Percentiles rank a stretch among this genome's conserved stretches.
Conservation (phyloP, 2,329 filamentous ascomycete genomes). For the Aspergillus carbonarius region DNA sequence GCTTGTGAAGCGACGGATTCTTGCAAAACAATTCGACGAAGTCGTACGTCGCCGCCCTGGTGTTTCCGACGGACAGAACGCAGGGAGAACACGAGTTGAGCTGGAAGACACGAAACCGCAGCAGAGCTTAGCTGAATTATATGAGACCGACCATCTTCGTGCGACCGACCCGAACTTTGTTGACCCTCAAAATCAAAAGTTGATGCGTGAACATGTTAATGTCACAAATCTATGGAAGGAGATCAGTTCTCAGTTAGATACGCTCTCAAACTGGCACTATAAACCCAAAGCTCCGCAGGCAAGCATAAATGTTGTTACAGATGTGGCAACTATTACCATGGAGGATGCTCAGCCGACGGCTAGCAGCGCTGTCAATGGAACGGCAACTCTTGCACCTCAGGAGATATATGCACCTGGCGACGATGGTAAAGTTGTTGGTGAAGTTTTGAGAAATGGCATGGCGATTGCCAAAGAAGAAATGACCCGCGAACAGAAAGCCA, state of each 20-base stretch:
- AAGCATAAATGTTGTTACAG: slow-evolving; percentile 81
- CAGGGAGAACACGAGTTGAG: slow-evolving; percentile 71
- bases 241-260: slow-evolving; percentile 76
- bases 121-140: slow-evolving; percentile 85
- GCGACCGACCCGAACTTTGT: slow-evolving; percentile 76
- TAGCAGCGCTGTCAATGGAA: slow-evolving; percentile 59
- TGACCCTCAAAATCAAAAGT: slow-evolving; percentile 77
- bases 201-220: slow-evolving; percentile 77
- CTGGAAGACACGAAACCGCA: slow-evolving; percentile 85
- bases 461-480: slow-evolving; percentile 82
- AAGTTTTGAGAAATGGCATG: slow-evolving; percentile 74
- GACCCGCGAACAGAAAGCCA: slow-evolving; percentile 78
- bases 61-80: slow-evolving; percentile 61
- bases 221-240: slow-evolving; percentile 81
- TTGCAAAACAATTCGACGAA: slow-evolving; percentile 90
- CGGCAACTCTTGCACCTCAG: slow-evolving; percentile 82
- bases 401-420: slow-evolving; percentile 86
- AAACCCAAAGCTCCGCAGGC: slow-evolving; percentile 81
- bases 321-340: slow-evolving; percentile 89
- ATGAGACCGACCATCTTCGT: slow-evolving; percentile 88
- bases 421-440: slow-evolving; percentile 60
- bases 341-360: slow-evolving; percentile 90
- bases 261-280: slow-evolving; percentile 92
- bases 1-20: slow-evolving; percentile 88
- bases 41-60: slow-evolving; percentile 79